Evolutionary conservation across 495 filamentous ascomycete species (phyloP), one percentile per base, ranked within the genome.

Genomic region (Cetradonia linearis): DNA sequence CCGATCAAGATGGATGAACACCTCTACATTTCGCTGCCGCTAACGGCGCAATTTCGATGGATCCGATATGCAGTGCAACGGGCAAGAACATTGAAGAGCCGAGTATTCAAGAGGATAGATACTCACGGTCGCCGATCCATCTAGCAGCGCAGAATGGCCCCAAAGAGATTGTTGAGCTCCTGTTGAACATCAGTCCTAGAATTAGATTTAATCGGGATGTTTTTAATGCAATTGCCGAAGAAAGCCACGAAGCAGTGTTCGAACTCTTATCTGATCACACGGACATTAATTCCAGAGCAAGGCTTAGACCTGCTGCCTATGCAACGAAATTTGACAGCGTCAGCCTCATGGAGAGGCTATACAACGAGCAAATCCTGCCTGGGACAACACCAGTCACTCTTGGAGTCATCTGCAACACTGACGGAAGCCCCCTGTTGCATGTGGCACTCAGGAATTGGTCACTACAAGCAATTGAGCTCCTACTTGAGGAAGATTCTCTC

Each of bases 1-100:
- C 3, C 13, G 46, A 49, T 49, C 1, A 16, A 13, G 4, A 49
- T 25, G 13, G n/a, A 25, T 9, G 8, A 27, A 49, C 1, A 2
- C 46, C 46, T 2, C 18, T 49, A 49, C 46, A 49, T 49, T 49
- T 49, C n/a, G 46, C 46, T 49, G 46, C 46, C 3, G 46, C 46
- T 1, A 49, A 49, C 27, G 20, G 20, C n/a, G n/a, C 46, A 9
- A 23, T 49, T n/a, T 25, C 27, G 46, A 49, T 49, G 11, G 10
- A 28, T 13, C 10, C n/a, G 0, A 2, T 49, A 1, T 28, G n/a
- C 27, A 25, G 14, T 5, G n/a, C 13, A 5, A n/a, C 0, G 11
- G 46, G 46, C 3, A 23, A 1, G 46, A 3, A 1, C 1, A n/a
- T 49, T 5, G n/a, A 14, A 1, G 46, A 49, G 3, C 18, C 20